These are phyloP conservation scores for Alternaria alternata DNA, from an alignment of 2,329 filamentous ascomycete genomes.

Conservation along the genomic window DNA sequence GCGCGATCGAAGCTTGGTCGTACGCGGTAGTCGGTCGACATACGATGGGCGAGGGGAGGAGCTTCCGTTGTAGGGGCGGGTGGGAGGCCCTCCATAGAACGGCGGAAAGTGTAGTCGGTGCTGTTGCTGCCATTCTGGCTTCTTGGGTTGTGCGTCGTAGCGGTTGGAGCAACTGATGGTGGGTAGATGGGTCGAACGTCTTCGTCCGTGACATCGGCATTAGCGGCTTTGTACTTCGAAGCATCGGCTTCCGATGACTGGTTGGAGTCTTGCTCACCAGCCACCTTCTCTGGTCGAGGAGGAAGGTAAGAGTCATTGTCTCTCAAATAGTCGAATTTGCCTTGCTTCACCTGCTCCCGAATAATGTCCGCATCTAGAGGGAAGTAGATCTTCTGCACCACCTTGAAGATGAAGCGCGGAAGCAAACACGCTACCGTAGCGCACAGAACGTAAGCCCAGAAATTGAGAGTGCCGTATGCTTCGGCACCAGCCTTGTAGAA, in stretches of 20 bases:
- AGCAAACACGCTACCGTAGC: conserved; percentile 84
- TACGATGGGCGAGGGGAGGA: conserved; percentile 36
- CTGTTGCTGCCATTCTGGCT: conserved; percentile 94
- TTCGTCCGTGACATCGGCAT: conserved; percentile 71
- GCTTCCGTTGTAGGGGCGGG: conserved; percentile 41
- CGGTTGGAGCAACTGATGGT: conserved; percentile 81
- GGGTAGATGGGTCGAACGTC: conserved; percentile 93
- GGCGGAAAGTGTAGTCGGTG: conserved; percentile 78
- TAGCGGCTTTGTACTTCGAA: conserved; percentile 52
- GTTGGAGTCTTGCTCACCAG: conserved; percentile 63
- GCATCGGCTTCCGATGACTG: conserved; percentile 63
- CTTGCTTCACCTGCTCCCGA: conserved; percentile 85
- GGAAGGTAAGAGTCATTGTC: conserved; percentile 61
- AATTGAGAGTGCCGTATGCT: conserved; percentile 80
- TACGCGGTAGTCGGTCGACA: conserved; percentile 53
- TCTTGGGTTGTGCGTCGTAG: conserved; percentile 72
- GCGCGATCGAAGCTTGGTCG: conserved; percentile 89
- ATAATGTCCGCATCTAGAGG: conserved; percentile 94
- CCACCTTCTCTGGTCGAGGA: conserved; percentile 51
- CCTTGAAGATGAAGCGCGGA: conserved; percentile 86
- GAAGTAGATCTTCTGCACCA: conserved; percentile 90
- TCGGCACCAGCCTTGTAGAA: conserved; percentile 83
- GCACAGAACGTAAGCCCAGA: conserved; percentile 85
- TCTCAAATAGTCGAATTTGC: conserved; percentile 80
- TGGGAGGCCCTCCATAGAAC: conserved; percentile 44